Base-by-base conservation (phyloP, 1,284 basidiomycete genomes). In the Cutaneotrichosporon sp. region DNA sequence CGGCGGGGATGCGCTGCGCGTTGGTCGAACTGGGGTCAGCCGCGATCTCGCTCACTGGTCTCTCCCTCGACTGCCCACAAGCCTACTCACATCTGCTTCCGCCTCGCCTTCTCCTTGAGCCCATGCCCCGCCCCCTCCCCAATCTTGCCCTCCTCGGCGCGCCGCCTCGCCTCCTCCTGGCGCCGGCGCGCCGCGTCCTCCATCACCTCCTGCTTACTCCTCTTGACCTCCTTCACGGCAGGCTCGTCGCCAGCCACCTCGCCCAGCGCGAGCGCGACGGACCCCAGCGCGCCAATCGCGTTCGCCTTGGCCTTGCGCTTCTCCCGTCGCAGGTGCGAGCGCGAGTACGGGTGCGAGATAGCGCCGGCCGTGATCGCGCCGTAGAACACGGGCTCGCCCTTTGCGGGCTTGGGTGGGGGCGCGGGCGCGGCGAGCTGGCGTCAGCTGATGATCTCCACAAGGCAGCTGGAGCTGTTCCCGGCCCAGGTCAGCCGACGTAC, bases 1-100 rank as follows among this genome's bases (percentile, higher is more conserved):
- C 72, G 2, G 75, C 75, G 13, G 74, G 73, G 62, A 78, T 74
- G 45, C 76, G 65, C 53, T 69, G 71, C 6, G 72, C 69, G 33
- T 71, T 69, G 38, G 67, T 59, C 45, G 70, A 63, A 24, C 76
- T 78, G 63, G n/a, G 4, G 43, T 58, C 59, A 59, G 58, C 49
- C n/a, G n/a, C n/a, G n/a, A n/a, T n/a, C n/a, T n/a, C n/a, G n/a
- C n/a, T n/a, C n/a, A n/a, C n/a, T n/a, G n/a, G n/a, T n/a, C 2
- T 11, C 16, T 20, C 10, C 38, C 31, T 33, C 38, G 11, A 20
- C n/a, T n/a, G n/a, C n/a, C n/a, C n/a, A n/a, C n/a, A n/a, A n/a
- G n/a, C n/a, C n/a, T 36, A 33, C 79, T 69, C 66, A 80, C 79
- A 80, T 76, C 60, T 77, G 71, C 45, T 72, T 69, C 62, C 77